These are phyloP conservation scores for Herpetomonas muscarum DNA, from an alignment of 208 protist genomes.

Conservation along the genomic window DNA sequence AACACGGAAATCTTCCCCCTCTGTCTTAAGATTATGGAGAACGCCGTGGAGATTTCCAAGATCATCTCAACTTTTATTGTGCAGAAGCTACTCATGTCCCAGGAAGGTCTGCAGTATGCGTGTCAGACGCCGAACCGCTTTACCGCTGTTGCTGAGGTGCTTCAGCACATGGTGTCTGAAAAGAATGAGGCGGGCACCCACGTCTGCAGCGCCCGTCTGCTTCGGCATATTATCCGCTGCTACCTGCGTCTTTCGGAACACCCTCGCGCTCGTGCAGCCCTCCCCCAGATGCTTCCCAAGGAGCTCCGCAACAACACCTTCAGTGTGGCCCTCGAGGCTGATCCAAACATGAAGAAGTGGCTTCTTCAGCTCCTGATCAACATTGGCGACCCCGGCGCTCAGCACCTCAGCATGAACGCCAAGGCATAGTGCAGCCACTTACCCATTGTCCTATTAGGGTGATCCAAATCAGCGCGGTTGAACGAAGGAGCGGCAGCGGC, in stretches of 20 bases:
- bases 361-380: conserved; percentile 81
- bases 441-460: too few relatives aligned
- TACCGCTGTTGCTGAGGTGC: conserved; percentile 93
- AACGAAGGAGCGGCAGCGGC: too few relatives aligned
- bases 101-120: conserved; percentile 97
- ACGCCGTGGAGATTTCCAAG: conserved; percentile 95
- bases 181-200: conserved; percentile 46
- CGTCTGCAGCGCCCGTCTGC: conserved; percentile 86
- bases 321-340: conserved; percentile 55
- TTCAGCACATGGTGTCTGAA: conserved; percentile 94
- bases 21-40: conserved; percentile 99
- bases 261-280: conserved; percentile 63
- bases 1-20: conserved; percentile 99
- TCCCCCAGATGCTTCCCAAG: conserved; percentile 70
- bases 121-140: conserved; percentile 96
- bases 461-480: too few relatives aligned
- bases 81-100: conserved; percentile 98
- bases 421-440: too few relatives aligned
- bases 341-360: conserved; percentile 69
- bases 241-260: conserved; percentile 98
- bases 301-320: conserved; percentile 87
- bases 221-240: conserved; percentile 99
- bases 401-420: conserved; percentile 33
- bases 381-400: conserved; percentile 72
- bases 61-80: conserved; percentile 99